A percentile compares a stretch with the other conserved stretches of the same genome.
Evolutionary conservation across 768 basidiomycete species (phyloP).

Genomic region (Cantharellus anzutake): DNA sequence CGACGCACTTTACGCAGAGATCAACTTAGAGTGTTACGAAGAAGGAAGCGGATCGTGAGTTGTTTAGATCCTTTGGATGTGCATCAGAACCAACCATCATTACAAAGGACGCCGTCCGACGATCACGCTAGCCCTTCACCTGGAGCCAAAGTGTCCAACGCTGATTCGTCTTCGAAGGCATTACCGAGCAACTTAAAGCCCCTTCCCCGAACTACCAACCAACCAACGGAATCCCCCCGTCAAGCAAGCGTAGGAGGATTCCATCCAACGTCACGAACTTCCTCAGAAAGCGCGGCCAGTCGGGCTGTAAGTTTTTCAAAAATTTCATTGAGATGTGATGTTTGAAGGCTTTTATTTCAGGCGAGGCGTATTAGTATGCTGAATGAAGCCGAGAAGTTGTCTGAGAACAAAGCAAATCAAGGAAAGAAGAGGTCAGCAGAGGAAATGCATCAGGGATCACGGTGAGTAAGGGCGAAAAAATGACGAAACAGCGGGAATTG

Average conservation of each 20-base stretch:
- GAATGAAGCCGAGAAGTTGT: neutral
- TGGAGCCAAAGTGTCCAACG: neutral
- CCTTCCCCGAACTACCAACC: too few species aligned
- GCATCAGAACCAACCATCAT: neutral
- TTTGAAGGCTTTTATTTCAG: neutral
- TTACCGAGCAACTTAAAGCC: too few species aligned
- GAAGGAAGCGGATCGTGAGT: neutral
- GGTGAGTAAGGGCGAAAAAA: too few species aligned
- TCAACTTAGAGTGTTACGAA: neutral
- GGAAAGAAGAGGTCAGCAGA: slow-evolving; percentile 1
- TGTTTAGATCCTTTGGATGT: neutral
- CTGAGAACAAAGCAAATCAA: slow-evolving; percentile 3
- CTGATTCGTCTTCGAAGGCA: neutral
- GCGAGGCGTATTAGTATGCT: neutral
- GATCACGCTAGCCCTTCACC: neutral
- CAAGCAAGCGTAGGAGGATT: neutral
- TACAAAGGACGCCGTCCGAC: neutral
- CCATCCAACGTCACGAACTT: neutral
- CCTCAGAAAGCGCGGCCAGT: neutral
- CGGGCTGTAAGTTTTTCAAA: neutral
- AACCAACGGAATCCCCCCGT: too few species aligned
- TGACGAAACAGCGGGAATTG: too few species aligned
- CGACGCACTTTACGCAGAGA: neutral
- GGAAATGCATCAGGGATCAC: neutral
- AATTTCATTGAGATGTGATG: neutral